phyloP scores from a whole-genome alignment of 148 eudicot genomes.

The Silene latifolia region DNA sequence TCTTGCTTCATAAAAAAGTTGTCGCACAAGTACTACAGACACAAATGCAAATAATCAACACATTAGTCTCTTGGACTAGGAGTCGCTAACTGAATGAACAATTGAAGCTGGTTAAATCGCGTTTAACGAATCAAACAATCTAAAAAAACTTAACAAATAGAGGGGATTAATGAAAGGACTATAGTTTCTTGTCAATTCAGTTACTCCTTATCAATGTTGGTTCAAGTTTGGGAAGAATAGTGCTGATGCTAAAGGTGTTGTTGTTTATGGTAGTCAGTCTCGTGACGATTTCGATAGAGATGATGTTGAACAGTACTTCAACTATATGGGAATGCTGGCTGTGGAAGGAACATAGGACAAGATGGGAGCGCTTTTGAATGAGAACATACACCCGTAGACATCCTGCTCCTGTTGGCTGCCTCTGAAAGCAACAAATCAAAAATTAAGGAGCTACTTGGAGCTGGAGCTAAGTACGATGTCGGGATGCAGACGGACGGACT shows the following conservation, averaged over 20 bases:
- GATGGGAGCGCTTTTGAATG: slow-evolving; percentile 77
- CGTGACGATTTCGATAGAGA: too few relatives aligned
- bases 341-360: slow-evolving; percentile 93
- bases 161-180: too few relatives aligned
- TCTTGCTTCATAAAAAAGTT: too few relatives aligned
- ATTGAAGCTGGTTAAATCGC: too few relatives aligned
- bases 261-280: slow-evolving; percentile 84
- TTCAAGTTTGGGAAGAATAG: slow-evolving; percentile 81
- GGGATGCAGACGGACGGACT: slow-evolving; percentile 76
- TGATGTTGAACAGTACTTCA: slow-evolving; percentile 94
- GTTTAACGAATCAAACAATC: too few relatives aligned
- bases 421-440: slow-evolving; percentile 86
- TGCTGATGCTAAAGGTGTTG: slow-evolving; percentile 85
- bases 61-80: too few relatives aligned
- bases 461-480: slow-evolving; percentile 74
- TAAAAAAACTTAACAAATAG: too few relatives aligned
- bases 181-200: too few relatives aligned
- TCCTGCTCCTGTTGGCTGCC: slow-evolving; percentile 77
- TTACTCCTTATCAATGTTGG: slow-evolving; percentile 80
- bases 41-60: too few relatives aligned
- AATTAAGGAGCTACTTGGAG: slow-evolving; percentile 75
- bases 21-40: too few relatives aligned
- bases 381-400: slow-evolving; percentile 93
- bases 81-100: too few relatives aligned
- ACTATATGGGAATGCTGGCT: slow-evolving; percentile 98